A percentile compares a stretch with the other conserved stretches of the same genome.
Conservation (phyloP, 176 grass and related monocot species). For the Eleusine coracana region DNA sequence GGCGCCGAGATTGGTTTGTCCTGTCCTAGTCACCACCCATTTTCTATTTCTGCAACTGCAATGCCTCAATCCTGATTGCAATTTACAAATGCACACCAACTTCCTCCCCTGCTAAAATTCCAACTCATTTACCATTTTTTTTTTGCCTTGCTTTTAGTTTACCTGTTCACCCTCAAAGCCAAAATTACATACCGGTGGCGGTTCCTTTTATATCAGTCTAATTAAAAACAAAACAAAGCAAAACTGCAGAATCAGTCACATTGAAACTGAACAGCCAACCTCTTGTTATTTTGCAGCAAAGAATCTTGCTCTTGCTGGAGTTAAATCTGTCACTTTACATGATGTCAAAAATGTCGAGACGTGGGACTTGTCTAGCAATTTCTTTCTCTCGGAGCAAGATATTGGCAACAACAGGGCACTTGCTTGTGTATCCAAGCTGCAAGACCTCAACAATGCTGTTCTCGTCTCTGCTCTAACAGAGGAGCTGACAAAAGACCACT, state of each 20-base stretch:
- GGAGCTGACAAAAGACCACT: conserved; percentile 48
- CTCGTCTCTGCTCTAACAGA: conserved; percentile 60
- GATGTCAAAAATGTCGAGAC: conserved; percentile 59
- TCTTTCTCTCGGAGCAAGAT: conserved; percentile 68
- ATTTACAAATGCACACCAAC: not conserved
- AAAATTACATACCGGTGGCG: too few species aligned
- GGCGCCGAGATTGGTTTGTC: conserved; percentile 72
- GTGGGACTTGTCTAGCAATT: conserved; percentile 79
- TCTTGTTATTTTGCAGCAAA: conserved; percentile 55
- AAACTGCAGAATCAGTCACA: too few species aligned
- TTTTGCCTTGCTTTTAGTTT: too few species aligned
- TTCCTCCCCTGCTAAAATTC: too few species aligned
- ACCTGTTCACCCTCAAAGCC: too few species aligned
- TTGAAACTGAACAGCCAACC: not conserved
- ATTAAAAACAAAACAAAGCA: too few species aligned
- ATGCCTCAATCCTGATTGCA: too few species aligned
- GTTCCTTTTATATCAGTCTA: too few species aligned
- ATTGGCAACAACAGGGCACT: conserved; percentile 64
- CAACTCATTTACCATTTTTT: too few species aligned
- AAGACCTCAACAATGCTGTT: conserved; percentile 74
- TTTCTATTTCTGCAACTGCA: too few species aligned
- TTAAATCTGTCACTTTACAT: conserved; percentile 77
- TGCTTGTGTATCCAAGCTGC: conserved; percentile 66
- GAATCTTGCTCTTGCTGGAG: conserved; percentile 78
- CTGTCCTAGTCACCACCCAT: not conserved